These are phyloP conservation scores for Blastomyces emzantsi DNA, from an alignment of 2,329 filamentous ascomycete genomes.

Conservation along the genomic window DNA sequence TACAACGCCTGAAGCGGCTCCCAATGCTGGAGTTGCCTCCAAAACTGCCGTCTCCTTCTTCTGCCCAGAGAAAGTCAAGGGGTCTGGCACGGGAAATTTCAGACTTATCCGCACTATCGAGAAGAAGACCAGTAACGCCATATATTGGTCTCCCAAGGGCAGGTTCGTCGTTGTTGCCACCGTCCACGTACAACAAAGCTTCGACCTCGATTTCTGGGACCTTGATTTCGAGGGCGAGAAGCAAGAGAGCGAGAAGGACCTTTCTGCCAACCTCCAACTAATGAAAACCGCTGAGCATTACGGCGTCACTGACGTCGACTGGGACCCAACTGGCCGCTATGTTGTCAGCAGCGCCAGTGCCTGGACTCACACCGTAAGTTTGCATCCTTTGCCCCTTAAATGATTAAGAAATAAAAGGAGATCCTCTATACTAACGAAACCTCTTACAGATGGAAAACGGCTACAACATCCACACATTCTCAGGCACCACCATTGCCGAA, in stretches of 20 bases:
- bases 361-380: constrained; percentile 88
- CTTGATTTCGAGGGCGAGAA: constrained; percentile 97
- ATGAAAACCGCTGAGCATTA: constrained; percentile 96
- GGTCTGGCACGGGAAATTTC: constrained; percentile 74
- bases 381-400: background rate
- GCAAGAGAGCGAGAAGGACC: constrained; percentile 82
- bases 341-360: constrained; percentile 87
- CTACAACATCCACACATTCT: constrained; percentile 97
- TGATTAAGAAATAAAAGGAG: background rate
- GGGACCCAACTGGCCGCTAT: constrained; percentile 93
- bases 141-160: constrained; percentile 96
- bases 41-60: constrained; percentile 97
- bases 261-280: constrained; percentile 87
- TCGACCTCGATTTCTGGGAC: constrained; percentile 95
- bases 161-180: constrained; percentile 93
- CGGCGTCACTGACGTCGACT: constrained; percentile 94
- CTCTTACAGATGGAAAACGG: constrained; percentile 85
- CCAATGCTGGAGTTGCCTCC: constrained; percentile 70
- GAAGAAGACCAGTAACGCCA: constrained; percentile 99
- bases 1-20: constrained; percentile 76
- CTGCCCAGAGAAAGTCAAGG: constrained; percentile 91
- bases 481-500: constrained; percentile 78
- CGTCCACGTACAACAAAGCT: constrained; percentile 84
- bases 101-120: constrained; percentile 90
- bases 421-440: constrained; percentile 13